Base-by-base conservation (phyloP, 2,329 filamentous ascomycete species). In the Drechmeria coniospora region DNA sequence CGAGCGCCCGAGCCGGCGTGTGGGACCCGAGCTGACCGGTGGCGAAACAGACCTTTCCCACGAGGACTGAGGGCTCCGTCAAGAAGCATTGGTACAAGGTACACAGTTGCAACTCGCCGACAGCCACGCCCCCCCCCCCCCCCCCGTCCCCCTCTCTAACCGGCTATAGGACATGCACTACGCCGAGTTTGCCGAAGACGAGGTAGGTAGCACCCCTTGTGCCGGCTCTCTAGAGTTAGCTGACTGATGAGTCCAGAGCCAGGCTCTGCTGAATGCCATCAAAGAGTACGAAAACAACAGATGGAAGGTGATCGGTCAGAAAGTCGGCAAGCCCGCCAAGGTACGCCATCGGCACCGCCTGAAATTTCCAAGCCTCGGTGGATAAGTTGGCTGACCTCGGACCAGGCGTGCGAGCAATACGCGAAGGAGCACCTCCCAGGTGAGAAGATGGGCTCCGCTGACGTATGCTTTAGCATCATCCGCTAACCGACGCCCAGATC, bases 21-120 rank as follows among this genome's bases (percentile, higher is more conserved):
- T 12, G 22, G 17, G 5, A 4, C 4, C 11, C 15, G 15, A 14
- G 14, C 33, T 35, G 10, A 32, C 21, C 25, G 23, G 26, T 31
- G 16, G 15, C 24, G 27, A 21, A 8, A 38, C 21, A 92, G 81
- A 86, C 80, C 3, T 98, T 98, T 50, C 87, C 90, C 8, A 76
- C 74, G 15, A 70, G 90, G 45, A 98, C 90, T 23, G 90, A 98
- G 57, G 90, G 90, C 6, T 94, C 86, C 46, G 90, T 98, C 14
- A 98, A 95, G 66, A 98, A 95, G 59, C 90, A 98, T 53, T 98
- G 90, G 87, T 95, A 98, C 57, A 95, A 95, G 68, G 82, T 83
- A 61, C 31, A 57, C 34, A 18, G 20, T 21, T 15, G 7, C 17
- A 22, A 14, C 19, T 28, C 12, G 17, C 23, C 21, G 8, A 13